A percentile compares a stretch with the other conserved stretches of the same genome.
These are phyloP conservation scores for Myxozyma geophila DNA, from an alignment of 805 yeast species.

Conservation along the genomic window DNA sequence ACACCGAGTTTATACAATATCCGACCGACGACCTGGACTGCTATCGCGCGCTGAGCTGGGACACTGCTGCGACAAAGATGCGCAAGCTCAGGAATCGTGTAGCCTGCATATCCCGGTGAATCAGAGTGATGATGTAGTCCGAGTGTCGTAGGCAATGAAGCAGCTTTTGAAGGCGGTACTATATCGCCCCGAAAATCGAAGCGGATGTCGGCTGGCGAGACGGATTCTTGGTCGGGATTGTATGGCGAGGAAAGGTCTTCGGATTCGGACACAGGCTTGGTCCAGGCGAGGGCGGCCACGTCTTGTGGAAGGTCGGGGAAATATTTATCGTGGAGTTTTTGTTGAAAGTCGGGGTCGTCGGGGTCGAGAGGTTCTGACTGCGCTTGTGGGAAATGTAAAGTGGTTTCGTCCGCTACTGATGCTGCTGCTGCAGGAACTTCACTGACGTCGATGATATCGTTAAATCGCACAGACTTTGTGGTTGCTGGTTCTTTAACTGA, in stretches of 20 bases:
- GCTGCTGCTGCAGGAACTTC: too few species aligned
- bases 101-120: slow-evolving; percentile 88
- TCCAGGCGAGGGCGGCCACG: slow-evolving; percentile 85
- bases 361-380: slow-evolving; percentile 54
- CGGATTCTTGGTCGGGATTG: slow-evolving; percentile 50
- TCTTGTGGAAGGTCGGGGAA: slow-evolving; percentile 90
- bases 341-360: slow-evolving; percentile 77
- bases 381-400: slow-evolving; percentile 30
- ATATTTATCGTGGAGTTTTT: slow-evolving; percentile 78
- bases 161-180: slow-evolving; percentile 60
- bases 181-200: slow-evolving; percentile 88
- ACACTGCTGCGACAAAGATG: slow-evolving; percentile 78
- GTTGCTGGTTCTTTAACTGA: not conserved
- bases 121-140: slow-evolving; percentile 94
- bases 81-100: slow-evolving; percentile 80
- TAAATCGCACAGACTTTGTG: not conserved
- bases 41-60: slow-evolving; percentile 83
- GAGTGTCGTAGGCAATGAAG: slow-evolving; percentile 55
- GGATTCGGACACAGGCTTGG: slow-evolving; percentile 62
- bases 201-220: slow-evolving; percentile 63
- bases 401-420: not conserved
- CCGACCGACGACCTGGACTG: slow-evolving; percentile 86
- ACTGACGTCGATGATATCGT: too few species aligned
- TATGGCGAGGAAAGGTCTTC: slow-evolving; percentile 46
- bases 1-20: slow-evolving; percentile 78